phyloP scores from a whole-genome alignment of 768 basidiomycete species.

The Rhodocollybia butyracea region DNA sequence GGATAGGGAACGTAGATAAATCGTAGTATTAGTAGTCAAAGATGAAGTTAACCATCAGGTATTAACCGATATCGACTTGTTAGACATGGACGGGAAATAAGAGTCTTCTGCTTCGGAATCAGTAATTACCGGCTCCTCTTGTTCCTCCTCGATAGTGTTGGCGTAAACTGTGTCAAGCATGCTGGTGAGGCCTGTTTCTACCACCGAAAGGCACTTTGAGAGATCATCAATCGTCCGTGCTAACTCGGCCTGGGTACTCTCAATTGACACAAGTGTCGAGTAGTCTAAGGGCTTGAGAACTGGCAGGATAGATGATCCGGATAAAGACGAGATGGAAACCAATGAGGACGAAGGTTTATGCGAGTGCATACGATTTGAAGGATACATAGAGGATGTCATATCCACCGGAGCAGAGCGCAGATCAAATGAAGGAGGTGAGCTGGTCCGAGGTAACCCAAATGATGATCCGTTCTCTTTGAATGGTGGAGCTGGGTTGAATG shows the following conservation, averaged over 20 bases:
- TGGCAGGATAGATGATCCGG: constrained; percentile 33
- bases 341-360: constrained; percentile 28
- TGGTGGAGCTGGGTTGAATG: constrained; percentile 9
- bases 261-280: constrained; percentile 45
- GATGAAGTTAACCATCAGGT: neutral
- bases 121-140: constrained; percentile 34
- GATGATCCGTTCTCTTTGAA: constrained; percentile 19
- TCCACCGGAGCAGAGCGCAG: constrained; percentile 15
- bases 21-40: no score
- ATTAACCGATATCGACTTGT: neutral
- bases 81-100: neutral
- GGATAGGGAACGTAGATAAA: no score
- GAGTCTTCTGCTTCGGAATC: neutral
- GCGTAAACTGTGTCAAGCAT: constrained; percentile 54
- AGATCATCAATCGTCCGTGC: constrained; percentile 73
- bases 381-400: constrained; percentile 22
- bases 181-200: constrained; percentile 68
- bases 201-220: constrained; percentile 67
- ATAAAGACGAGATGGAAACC: constrained; percentile 25
- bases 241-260: constrained; percentile 66
- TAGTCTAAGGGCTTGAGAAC: constrained; percentile 70
- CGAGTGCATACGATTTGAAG: constrained; percentile 23
- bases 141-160: constrained; percentile 64
- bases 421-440: constrained; percentile 27
- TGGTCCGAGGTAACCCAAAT: constrained; percentile 30